phyloP scores from a whole-genome alignment of 1,284 basidiomycete genomes.

The Leccinum huronense region DNA sequence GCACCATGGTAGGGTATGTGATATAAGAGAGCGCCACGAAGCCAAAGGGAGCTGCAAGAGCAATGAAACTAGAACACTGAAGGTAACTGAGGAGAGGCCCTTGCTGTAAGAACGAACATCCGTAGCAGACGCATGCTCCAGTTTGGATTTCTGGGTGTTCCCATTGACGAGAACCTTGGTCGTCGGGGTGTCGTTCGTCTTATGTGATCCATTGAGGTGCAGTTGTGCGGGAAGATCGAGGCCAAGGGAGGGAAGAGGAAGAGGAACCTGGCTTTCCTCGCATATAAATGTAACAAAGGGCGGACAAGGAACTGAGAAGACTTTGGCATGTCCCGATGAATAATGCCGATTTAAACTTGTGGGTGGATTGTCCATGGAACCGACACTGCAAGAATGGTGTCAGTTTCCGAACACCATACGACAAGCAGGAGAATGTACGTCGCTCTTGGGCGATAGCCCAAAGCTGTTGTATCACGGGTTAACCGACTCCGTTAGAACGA shows the following conservation, averaged over 20 bases:
- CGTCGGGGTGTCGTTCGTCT: constrained; percentile 26
- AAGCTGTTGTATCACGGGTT: constrained; percentile 36
- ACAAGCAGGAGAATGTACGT: constrained; percentile 48
- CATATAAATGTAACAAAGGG: constrained; percentile 76
- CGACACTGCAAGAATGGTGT: constrained; percentile 55
- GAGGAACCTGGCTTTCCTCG: constrained; percentile 56
- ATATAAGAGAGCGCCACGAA: constrained; percentile 95
- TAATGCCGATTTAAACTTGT: constrained; percentile 85
- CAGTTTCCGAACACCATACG: constrained; percentile 1
- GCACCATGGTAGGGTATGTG: constrained; percentile 97
- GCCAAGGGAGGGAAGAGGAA: constrained; percentile 56
- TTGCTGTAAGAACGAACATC: constrained; percentile 43
- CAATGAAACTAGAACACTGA: constrained; percentile 87
- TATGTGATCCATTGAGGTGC: constrained; percentile 31
- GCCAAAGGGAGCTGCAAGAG: constrained; percentile 90
- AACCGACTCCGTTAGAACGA: constrained; percentile 5
- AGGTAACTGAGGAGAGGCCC: constrained; percentile 69
- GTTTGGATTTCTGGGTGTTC: constrained; percentile 30
- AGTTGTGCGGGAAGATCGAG: constrained; percentile 35
- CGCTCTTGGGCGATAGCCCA: constrained; percentile 94
- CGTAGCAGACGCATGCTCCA: constrained; percentile 38
- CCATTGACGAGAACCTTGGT: constrained; percentile 28
- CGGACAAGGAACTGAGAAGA: constrained; percentile 74
- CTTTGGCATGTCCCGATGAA: constrained; percentile 90
- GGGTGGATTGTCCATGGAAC: constrained; percentile 69